Evolutionary conservation across 1,284 basidiomycete species (phyloP).

Genomic region (Pyrrhoderma lamaoense): DNA sequence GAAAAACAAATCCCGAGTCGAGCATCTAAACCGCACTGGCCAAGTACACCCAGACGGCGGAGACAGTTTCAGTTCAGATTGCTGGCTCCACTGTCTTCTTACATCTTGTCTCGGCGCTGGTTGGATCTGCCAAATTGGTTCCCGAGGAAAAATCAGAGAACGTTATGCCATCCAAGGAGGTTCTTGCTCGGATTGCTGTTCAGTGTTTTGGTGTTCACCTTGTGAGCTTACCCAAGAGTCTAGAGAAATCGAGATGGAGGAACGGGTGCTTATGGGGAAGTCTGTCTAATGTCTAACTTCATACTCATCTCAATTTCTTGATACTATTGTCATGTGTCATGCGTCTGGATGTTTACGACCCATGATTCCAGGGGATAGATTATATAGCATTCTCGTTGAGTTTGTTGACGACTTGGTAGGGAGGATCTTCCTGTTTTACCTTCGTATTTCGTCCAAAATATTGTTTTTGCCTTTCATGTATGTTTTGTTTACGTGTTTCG

Average conservation of each 20-base stretch:
- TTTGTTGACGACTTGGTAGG: too few species aligned
- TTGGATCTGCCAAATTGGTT: conserved; percentile 38
- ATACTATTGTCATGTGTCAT: too few species aligned
- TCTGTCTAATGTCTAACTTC: too few species aligned
- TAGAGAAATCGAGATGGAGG: conserved; percentile 42
- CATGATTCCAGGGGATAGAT: too few species aligned
- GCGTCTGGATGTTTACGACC: too few species aligned
- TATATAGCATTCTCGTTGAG: too few species aligned
- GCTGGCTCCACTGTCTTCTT: conserved; percentile 20
- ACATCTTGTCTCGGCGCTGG: conserved; percentile 30
- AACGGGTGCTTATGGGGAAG: conserved; percentile 23
- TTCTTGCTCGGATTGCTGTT: conserved; percentile 33
- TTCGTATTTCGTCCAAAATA: too few species aligned
- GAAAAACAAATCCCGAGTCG: conserved; percentile 22
- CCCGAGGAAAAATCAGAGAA: conserved; percentile 32
- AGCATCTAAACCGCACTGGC: conserved; percentile 20
- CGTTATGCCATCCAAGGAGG: conserved; percentile 41
- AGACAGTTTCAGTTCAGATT: conserved; percentile 19
- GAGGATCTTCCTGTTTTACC: too few species aligned
- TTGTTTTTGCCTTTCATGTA: too few species aligned
- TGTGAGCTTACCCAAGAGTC: conserved; percentile 44
- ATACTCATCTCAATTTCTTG: too few species aligned
- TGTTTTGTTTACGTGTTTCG: too few species aligned
- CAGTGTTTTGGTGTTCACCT: conserved; percentile 40
- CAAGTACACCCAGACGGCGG: conserved; percentile 21